Evolutionary conservation across 768 basidiomycete species (phyloP), one percentile per base, ranked within the genome.

Genomic region (Rhodotorula babjevae): DNA sequence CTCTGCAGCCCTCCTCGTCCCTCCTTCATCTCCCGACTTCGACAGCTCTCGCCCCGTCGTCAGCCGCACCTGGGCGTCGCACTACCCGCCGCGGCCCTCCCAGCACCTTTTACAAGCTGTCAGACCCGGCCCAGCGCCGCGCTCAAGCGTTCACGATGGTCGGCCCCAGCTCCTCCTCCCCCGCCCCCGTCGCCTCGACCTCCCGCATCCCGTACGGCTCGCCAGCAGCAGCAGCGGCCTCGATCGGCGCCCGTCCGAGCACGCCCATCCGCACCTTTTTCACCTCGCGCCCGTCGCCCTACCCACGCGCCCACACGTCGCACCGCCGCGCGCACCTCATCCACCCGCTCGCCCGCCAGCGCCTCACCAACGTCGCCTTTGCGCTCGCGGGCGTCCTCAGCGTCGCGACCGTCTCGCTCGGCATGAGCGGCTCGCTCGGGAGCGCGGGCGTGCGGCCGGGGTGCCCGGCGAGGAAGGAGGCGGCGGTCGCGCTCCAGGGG

Each of bases 331-430:
- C 66, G 7, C 71, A 68, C 53, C 49, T 72, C n/a, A 52, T 72
- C 49, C 71, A 72, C 67, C 71, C 71, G 6, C 52, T 64, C 18
- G 44, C 52, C 25, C 71, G 71, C 15, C 56, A 42, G 10, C 62
- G 63, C 19, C 44, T 72, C 29, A 72, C 71, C 21, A 72, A 72
- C 60, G 50, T 68, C 49, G 55, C 67, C 4, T 72, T 72, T 59
- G 47, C 50, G 33, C 58, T 67, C 44, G 67, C 67, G 63, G 71
- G 67, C 16, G 8, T 65, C 50, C 52, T 72, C 23, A 61, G 57
- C 27, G 67, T 72, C 63, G 27, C 56, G 2, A 72, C 71, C 63
- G 71, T 72, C 31, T 68, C 67, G 12, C 53, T 72, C 36, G 61
- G 58, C 25, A 72, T 72, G 71, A 49, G 44, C 47, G 71, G 71